Conservation (phyloP, 768 basidiomycete species). For the Cystobasidium ongulense region DNA sequence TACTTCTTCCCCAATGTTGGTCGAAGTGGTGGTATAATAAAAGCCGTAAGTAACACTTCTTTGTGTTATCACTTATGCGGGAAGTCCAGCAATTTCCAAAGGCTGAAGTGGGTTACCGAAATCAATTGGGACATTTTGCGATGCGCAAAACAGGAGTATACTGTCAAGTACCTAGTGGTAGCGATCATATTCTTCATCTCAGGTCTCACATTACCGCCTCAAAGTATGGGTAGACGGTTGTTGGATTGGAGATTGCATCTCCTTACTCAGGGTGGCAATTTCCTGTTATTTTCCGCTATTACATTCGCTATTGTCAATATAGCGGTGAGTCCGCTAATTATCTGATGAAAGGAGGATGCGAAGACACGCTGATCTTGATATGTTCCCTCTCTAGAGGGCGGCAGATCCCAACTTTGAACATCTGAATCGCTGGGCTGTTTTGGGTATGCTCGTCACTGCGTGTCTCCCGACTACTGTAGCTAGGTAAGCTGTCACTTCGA, state of each 20-base stretch:
- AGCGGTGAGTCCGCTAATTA: slow-evolving; percentile 14
- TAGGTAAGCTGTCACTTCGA: slow-evolving; percentile 11
- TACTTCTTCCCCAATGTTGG: slow-evolving; percentile 43
- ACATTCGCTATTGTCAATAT: slow-evolving; percentile 40
- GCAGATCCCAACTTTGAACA: slow-evolving; percentile 35
- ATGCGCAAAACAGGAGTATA: slow-evolving; percentile 27
- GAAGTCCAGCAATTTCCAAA: too few species aligned
- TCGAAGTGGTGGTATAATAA: slow-evolving; percentile 39
- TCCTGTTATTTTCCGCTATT: slow-evolving; percentile 43
- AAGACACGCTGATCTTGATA: background rate
- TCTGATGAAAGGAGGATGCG: too few species aligned
- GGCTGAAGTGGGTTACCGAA: too few species aligned
- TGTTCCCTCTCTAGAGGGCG: background rate
- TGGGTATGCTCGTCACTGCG: slow-evolving; percentile 43
- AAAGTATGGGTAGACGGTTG: slow-evolving; percentile 39
- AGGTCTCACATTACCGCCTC: slow-evolving; percentile 42
- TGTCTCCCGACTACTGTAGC: slow-evolving; percentile 7
- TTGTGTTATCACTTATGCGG: too few species aligned
- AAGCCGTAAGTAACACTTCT: slow-evolving; percentile 30
- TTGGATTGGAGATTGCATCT: slow-evolving; percentile 42
- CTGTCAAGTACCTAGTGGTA: slow-evolving; percentile 42
- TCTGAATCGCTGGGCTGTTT: slow-evolving; percentile 40
- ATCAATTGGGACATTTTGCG: background rate
- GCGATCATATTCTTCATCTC: slow-evolving; percentile 44
- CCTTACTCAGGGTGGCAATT: slow-evolving; percentile 42